phyloP scores from a whole-genome alignment of 805 yeast species.

The Candida ficus region DNA sequence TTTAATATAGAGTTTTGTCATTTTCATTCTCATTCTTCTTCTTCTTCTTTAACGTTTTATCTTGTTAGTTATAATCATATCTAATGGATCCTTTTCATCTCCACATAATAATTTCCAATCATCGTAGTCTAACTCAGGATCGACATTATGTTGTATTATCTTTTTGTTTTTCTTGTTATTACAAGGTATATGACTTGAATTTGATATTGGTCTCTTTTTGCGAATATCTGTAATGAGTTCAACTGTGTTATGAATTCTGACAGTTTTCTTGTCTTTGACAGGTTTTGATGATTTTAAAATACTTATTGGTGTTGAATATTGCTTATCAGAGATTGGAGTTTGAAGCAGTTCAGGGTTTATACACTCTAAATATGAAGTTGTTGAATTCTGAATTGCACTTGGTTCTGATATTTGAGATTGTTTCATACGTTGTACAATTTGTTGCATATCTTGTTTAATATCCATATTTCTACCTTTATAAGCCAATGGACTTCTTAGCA shows the following conservation, averaged over 20 bases:
- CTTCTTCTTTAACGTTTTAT: not conserved
- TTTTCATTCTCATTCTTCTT: not conserved
- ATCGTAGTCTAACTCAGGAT: conserved; percentile 3
- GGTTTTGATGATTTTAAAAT: not conserved
- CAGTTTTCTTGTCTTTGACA: conserved; percentile 8
- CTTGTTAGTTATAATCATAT: conserved; percentile 5
- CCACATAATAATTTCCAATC: conserved; percentile 12
- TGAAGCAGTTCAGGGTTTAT: not conserved
- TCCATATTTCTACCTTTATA: conserved; percentile 26
- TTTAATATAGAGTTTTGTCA: not conserved
- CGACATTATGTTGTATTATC: conserved; percentile 2
- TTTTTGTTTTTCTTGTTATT: conserved; percentile 4
- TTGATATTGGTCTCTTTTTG: not conserved
- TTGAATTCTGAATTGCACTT: no score
- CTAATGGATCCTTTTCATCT: conserved; percentile 18
- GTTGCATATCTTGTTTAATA: conserved; percentile 9
- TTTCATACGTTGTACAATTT: conserved; percentile 10
- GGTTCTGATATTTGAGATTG: no score
- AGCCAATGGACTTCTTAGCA: conserved; percentile 10
- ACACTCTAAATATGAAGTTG: not conserved
- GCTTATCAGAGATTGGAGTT: not conserved
- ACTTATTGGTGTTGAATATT: not conserved
- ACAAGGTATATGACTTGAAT: not conserved
- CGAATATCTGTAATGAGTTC: conserved; percentile 1
- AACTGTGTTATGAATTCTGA: conserved; percentile 18